A percentile compares a stretch with the other conserved stretches of the same genome.
Evolutionary conservation across 176 grass and related monocot genomes (phyloP).

Genomic region (Poa pratensis): DNA sequence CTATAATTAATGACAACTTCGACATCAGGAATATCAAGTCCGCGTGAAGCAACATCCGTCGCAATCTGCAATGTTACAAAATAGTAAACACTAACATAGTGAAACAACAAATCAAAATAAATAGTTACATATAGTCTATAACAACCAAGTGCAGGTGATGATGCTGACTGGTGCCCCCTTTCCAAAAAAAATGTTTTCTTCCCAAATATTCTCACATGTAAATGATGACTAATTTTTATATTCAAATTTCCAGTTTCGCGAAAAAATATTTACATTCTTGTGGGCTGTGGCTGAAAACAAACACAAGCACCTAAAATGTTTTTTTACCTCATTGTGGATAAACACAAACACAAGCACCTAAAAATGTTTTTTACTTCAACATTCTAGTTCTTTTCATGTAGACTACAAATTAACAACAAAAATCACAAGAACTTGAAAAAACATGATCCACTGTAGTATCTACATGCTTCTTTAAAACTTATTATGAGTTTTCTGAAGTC

Average conservation of each 20-base stretch:
- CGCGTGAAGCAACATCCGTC: constrained; percentile 93
- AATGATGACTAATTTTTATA: not conserved
- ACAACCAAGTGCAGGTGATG: constrained; percentile 15
- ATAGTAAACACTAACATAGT: constrained; percentile 22
- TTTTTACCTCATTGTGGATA: not conserved
- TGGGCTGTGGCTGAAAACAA: not conserved
- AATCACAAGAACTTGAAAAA: not conserved
- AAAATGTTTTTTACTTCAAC: not conserved
- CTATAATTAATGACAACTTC: constrained; percentile 99
- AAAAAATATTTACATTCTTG: constrained; percentile 14
- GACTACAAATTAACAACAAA: constrained; percentile 10
- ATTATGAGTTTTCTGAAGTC: not conserved
- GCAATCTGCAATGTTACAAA: constrained; percentile 71
- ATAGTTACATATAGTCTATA: not conserved
- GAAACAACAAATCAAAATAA: constrained; percentile 17
- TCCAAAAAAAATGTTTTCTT: not conserved
- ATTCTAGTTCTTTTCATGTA: constrained; percentile 14
- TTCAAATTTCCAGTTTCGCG: constrained; percentile 14
- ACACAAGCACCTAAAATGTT: not conserved
- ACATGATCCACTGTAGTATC: constrained; percentile 8
- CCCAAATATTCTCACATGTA: not conserved
- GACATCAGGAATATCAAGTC: constrained; percentile 98
- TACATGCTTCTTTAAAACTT: not conserved
- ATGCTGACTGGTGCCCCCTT: not conserved
- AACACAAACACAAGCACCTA: not conserved